Base-by-base conservation (phyloP, 2,329 filamentous ascomycete genomes). In the Colletotrichum euphorbiae region DNA sequence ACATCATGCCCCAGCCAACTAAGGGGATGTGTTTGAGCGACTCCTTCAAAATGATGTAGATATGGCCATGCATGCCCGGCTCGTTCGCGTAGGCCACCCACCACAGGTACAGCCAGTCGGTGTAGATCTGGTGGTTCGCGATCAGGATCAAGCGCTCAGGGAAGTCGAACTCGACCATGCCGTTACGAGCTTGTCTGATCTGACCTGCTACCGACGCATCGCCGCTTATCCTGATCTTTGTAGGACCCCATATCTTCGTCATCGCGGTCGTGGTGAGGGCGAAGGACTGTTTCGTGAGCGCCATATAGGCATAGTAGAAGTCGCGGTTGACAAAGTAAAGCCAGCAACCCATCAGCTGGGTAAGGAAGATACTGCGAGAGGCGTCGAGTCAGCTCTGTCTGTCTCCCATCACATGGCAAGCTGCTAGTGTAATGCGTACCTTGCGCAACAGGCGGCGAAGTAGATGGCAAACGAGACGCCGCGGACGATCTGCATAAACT, bases 31-130 rank as follows among this genome's bases (percentile, higher is more conserved):
- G 90, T 77, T 93, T 94, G 70, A 97, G 82, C 1, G 92, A 94
- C 76, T 97, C 92, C 75, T 97, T 97, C 59, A 97, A 82, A 74
- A 97, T 95, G 76, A 97, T 97, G 81, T 93, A 97, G 74, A 97
- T 85, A 75, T 93, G 91, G 11, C 94, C 93, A 74, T 96, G 92
- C 88, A 93, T 93, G 60, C 87, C 85, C 65, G 91, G 92, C 2
- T 74, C 78, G 75, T 90, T 90, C 28, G 92, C 93, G 74, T 97
- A 97, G n/a, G 90, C 92, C 28, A 93, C 90, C 93, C 93, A 97
- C 93, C 93, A 97, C 7, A 97, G 86, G 76, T 97, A 97, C 8
- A 97, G 80, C 93, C 93, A 97, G 80, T 97, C 93, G 8, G 93
- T 95, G 76, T 97, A 97, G 59, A 97, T 90, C 87, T 87, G 93